Evolutionary conservation across 192 early-diverging fungal genomes (phyloP).

Genomic region (Coemansia sp.): DNA sequence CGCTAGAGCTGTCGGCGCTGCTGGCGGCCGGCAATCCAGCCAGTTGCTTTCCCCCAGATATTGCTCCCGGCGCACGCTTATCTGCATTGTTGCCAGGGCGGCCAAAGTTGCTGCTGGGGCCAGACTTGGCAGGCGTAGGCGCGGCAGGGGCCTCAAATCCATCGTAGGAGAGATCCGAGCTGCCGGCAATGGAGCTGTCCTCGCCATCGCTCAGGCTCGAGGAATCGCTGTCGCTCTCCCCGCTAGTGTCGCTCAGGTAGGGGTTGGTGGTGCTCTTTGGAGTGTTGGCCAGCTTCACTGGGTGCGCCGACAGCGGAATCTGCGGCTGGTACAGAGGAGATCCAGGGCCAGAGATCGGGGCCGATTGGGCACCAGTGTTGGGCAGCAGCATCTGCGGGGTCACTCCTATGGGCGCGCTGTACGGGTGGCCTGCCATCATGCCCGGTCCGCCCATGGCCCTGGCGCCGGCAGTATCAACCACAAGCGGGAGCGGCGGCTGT

Average conservation of each 20-base stretch:
- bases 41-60: no score
- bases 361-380: not conserved
- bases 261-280: constrained; percentile 22
- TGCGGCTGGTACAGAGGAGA: not conserved
- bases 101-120: not conserved
- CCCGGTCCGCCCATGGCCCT: not conserved
- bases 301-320: constrained; percentile 9
- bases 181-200: constrained; percentile 9
- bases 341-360: not conserved
- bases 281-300: constrained; percentile 33
- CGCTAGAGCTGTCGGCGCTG: constrained; percentile 25
- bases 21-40: no score
- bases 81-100: no score
- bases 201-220: constrained; percentile 12
- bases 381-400: not conserved
- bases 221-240: constrained; percentile 5
- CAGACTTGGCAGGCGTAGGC: not conserved
- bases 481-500: constrained; percentile 5
- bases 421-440: not conserved
- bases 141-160: not conserved
- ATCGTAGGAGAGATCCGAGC: constrained; percentile 24
- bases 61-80: no score
- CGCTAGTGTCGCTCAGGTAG: constrained; percentile 37
- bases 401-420: not conserved
- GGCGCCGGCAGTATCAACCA: constrained; percentile 9